Base-by-base conservation (phyloP, 805 yeast species). In the Torulaspora microellipsoides region DNA sequence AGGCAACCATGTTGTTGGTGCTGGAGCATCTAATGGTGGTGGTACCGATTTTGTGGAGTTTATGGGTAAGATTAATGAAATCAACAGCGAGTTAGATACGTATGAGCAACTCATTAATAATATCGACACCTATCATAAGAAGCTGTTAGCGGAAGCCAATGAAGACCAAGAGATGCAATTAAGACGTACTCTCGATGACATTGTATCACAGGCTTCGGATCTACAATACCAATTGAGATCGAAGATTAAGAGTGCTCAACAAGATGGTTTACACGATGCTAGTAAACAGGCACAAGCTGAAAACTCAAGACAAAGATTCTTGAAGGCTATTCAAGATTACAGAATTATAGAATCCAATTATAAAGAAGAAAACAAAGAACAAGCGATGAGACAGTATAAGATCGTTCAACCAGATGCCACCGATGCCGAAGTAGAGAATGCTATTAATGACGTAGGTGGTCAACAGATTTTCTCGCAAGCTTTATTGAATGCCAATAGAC, bases 381-480 rank as follows among this genome's bases (percentile, higher is more conserved):
- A 86, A 61, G 96, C 96, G 38, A 90, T 83, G 58, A 81, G 96
- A 66, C 98, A 91, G 74, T 90, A 84, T 71, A 81, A 80, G 62
- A 86, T 93, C 59, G 93, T 87, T 51, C 84, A 81, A 58, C 95
- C 95, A 8, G 84, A 81, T 48, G 93, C 95, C 3, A 76, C 91
- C 14, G 85, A 84, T 23, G 85, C 75, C 39, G 95, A 91, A 70
- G 85, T 91, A 48, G 80, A 78, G 52, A 86, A 83, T 41, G 95
- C 90, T 38, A 81, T 90, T 46, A 90, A 83, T 55, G 95, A 88
- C 58, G 79, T 78, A 43, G 85, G 84, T 52, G 85, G 88, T 42
- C 89, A 84, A 63, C 98, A 91, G 70, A 86, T 90, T 56, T 93
- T 93, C 70, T 88, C 95, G 47, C 95, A 89, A 68, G 97, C 97